phyloP scores from a whole-genome alignment of 2,329 filamentous ascomycete species.

The Trichoderma semiorbis region DNA sequence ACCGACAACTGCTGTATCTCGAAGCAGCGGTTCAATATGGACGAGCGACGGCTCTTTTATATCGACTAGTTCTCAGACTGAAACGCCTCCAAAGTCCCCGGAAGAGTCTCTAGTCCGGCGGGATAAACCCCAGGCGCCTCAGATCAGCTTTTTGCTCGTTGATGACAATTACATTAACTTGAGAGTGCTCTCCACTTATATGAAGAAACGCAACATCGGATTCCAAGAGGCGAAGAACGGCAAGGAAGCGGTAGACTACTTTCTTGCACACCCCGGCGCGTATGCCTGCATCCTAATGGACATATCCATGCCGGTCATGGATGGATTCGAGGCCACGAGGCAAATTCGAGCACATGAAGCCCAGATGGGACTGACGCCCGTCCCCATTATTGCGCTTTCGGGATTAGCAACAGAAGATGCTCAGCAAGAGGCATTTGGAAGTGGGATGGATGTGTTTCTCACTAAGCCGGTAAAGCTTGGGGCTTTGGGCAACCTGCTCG shows the following conservation, averaged over 20 bases:
- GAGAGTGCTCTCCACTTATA: conserved; percentile 29
- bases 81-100: not conserved
- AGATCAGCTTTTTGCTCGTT: conserved; percentile 28
- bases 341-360: conserved; percentile 45
- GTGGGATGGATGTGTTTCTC: conserved; percentile 50
- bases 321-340: conserved; percentile 46
- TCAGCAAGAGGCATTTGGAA: conserved; percentile 48
- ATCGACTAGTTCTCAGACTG: not conserved
- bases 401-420: conserved; percentile 45
- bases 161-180: conserved; percentile 39
- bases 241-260: conserved; percentile 28
- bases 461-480: conserved; percentile 48
- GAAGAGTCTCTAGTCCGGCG: not conserved
- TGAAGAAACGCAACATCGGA: conserved; percentile 27
- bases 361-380: conserved; percentile 34
- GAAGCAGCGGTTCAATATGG: not conserved
- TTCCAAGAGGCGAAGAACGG: conserved; percentile 28
- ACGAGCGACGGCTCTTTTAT: not conserved
- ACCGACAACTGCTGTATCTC: not conserved
- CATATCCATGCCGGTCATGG: conserved; percentile 53
- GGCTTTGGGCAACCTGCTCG: conserved; percentile 27
- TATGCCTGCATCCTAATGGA: conserved; percentile 39
- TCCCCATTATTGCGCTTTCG: conserved; percentile 48
- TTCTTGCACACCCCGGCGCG: conserved; percentile 12
- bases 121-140: not conserved